A percentile compares a stretch with the other conserved stretches of the same genome.
Conservation (phyloP, 306 rosid genomes). For the Acacia confusa region DNA sequence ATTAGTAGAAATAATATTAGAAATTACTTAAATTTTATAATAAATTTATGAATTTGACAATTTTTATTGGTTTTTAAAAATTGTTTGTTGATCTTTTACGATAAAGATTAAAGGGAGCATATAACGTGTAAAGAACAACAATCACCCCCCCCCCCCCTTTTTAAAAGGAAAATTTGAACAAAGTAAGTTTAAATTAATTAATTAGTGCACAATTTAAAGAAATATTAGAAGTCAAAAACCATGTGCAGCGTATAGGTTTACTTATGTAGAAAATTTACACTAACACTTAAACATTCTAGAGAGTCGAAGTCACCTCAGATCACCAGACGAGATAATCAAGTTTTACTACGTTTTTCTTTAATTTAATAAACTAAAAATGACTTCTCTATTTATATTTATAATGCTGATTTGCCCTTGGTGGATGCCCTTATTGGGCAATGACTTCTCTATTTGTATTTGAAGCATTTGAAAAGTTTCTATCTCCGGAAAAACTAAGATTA, state of each 20-base stretch:
- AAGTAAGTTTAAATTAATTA: neutral
- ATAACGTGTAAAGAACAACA: neutral
- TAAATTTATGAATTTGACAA: too few species aligned
- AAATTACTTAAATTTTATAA: too few species aligned
- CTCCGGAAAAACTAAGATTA: too few species aligned
- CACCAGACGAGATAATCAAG: neutral
- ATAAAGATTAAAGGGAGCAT: neutral
- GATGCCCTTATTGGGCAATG: too few species aligned
- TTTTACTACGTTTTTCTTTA: neutral
- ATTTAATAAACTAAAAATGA: neutral
- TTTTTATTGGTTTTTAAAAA: too few species aligned
- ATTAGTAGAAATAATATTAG: too few species aligned
- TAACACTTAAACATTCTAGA: neutral
- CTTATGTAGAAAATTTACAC: neutral
- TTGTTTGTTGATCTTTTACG: fast-evolving
- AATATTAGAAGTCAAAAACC: neutral
- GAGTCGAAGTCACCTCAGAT: neutral
- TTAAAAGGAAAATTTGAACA: neutral
- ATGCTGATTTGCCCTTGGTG: too few species aligned
- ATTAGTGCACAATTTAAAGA: neutral
- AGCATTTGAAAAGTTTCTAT: too few species aligned
- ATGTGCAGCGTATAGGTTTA: neutral
- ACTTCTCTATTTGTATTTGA: too few species aligned
- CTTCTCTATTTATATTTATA: too few species aligned
- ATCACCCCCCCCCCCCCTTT: neutral